Evolutionary conservation across 1,284 basidiomycete genomes (phyloP).

Genomic region (Ustilago crameri): DNA sequence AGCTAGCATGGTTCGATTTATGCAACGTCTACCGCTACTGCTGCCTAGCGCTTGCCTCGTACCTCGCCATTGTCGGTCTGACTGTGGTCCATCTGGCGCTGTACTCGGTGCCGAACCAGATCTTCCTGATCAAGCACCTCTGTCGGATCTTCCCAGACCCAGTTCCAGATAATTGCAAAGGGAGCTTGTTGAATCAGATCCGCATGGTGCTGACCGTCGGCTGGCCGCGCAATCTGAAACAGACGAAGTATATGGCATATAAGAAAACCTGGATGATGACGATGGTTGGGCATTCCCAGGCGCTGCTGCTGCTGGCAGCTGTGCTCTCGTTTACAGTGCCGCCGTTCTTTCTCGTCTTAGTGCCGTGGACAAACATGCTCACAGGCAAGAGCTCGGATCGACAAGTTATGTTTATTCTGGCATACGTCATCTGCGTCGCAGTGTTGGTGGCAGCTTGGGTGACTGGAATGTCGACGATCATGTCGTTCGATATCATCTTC

Average conservation of each 20-base stretch:
- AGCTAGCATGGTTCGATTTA: neutral
- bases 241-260: conserved; percentile 3
- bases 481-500: conserved; percentile 26
- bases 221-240: conserved; percentile 3
- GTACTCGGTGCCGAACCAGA: conserved; percentile 22
- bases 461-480: conserved; percentile 6
- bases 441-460: conserved; percentile 6
- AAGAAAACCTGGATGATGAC: conserved; percentile 22
- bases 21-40: conserved; percentile 11
- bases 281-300: conserved; percentile 4
- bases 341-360: conserved; percentile 3
- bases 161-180: neutral
- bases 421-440: conserved; percentile 12
- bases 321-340: neutral
- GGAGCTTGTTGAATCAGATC: neutral
- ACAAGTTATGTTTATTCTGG: conserved; percentile 16
- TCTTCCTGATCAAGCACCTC: conserved; percentile 21
- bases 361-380: conserved; percentile 2
- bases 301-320: neutral
- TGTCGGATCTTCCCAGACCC: conserved; percentile 17
- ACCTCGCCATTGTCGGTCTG: conserved; percentile 6
- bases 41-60: conserved; percentile 5
- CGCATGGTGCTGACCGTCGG: conserved; percentile 5
- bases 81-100: conserved; percentile 2
- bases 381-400: neutral